Evolutionary conservation across 2,329 filamentous ascomycete genomes (phyloP).

Genomic region (Nemania sp.): DNA sequence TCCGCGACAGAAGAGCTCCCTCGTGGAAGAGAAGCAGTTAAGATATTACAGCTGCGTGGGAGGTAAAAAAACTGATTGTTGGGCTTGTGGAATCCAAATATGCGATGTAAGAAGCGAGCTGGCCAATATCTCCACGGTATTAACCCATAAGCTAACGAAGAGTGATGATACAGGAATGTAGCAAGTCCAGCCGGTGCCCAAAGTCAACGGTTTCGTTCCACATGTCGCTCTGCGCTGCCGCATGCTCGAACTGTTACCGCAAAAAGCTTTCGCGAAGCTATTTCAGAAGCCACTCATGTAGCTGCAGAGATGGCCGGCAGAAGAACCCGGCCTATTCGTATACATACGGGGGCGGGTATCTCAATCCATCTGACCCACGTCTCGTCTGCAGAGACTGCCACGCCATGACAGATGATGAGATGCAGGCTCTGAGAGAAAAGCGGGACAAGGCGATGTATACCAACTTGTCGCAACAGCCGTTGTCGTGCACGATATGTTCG

Average conservation of each 20-base stretch:
- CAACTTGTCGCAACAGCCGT: slow-evolving; percentile 7
- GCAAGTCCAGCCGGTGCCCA: background rate
- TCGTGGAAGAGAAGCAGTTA: background rate
- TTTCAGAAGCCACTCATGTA: background rate
- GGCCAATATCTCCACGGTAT: background rate
- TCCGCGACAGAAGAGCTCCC: background rate
- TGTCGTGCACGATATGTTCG: slow-evolving; percentile 7
- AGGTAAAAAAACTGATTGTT: slow-evolving; percentile 9
- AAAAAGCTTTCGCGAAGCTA: background rate
- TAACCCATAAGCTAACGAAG: background rate
- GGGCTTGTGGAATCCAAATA: slow-evolving; percentile 12
- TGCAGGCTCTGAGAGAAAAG: slow-evolving; percentile 3
- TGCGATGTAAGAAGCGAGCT: slow-evolving; percentile 1
- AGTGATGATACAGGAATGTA: slow-evolving; percentile 1
- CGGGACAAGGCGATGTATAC: slow-evolving; percentile 1
- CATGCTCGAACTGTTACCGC: slow-evolving; percentile 9
- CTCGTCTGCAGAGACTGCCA: slow-evolving; percentile 7
- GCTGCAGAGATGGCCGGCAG: slow-evolving; percentile 1
- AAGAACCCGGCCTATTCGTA: background rate
- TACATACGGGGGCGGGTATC: background rate
- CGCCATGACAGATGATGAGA: background rate
- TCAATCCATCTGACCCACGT: background rate
- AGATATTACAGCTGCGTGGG: slow-evolving; percentile 9
- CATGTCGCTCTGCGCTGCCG: slow-evolving; percentile 9
- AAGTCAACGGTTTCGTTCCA: slow-evolving; percentile 7